phyloP scores from a whole-genome alignment of 306 rosid species.

The Potentilla sterilis region DNA sequence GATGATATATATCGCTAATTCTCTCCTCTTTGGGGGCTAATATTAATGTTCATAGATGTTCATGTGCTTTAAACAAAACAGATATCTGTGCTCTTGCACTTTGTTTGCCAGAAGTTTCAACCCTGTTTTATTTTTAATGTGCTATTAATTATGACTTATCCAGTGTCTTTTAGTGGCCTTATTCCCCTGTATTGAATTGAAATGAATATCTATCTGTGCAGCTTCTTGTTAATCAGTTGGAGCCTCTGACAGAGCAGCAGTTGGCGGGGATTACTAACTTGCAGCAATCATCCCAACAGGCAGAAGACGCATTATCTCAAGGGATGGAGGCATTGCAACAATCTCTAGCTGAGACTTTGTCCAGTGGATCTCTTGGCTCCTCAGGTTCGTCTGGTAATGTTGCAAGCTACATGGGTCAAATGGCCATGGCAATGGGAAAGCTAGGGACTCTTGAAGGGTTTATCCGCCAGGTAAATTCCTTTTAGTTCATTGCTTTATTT shows the following conservation, averaged over 20 bases:
- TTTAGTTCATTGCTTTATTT: neutral
- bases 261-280: constrained; percentile 72
- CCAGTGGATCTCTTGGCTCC: constrained; percentile 67
- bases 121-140: neutral
- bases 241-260: constrained; percentile 96
- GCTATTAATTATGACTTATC: neutral
- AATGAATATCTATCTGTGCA: constrained; percentile 37
- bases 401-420: constrained; percentile 96
- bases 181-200: neutral
- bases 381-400: constrained; percentile 87
- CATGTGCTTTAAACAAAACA: neutral
- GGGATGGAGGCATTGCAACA: constrained; percentile 99
- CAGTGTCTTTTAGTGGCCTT: neutral
- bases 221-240: constrained; percentile 88
- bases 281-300: constrained; percentile 96
- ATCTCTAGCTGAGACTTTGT: constrained; percentile 84
- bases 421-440: constrained; percentile 99
- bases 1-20: neutral
- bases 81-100: neutral
- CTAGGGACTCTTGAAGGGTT: constrained; percentile 91
- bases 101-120: neutral
- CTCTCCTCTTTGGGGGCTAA: neutral
- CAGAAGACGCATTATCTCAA: constrained; percentile 97
- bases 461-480: constrained; percentile 71
- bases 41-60: neutral